Evolutionary conservation across 305 asterid species (phyloP), one percentile per base, ranked within the genome.

Genomic region (Coffea humblotiana): DNA sequence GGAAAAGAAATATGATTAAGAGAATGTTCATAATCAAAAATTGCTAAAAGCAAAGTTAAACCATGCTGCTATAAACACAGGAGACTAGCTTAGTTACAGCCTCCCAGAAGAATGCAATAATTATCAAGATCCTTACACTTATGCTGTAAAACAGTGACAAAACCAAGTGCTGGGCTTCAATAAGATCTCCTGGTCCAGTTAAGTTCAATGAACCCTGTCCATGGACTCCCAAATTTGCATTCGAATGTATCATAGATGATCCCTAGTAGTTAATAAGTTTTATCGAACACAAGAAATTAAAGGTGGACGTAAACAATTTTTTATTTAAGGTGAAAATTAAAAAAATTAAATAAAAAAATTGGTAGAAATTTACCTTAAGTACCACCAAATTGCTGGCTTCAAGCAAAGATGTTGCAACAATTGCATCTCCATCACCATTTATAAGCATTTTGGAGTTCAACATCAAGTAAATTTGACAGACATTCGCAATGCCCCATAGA

Each of bases 131-230:
- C 77, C 91, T 89, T 90, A 94, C 97, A 82, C 86, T 90, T 86
- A 94, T 93, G 81, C 91, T 91, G 85, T 90, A 91, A 87, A 93
- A 94, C 86, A 93, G 86, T 84, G 98, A 94, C 82, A 94, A 81
- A 85, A 94, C 95, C 88, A 94, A 90, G 84, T 85, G 97, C 77
- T 87, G 98, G 81, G 98, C 98, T 87, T 90, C 98, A 87, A 94
- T 91, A 84, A 90, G 82, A 90, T 91, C 94, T 84, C 98, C 98
- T 72, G 92, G 86, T 80, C 97, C 97, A 68, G 98, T 77, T 88
- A 94, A 87, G 89, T 94, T 94, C 92, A 94, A 87, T 37, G 97
- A 90, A 64, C 98, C 98, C 90, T 94, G 97, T 79, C 98, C 97
- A 78, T 91, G 94, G 83, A 94, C 89, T 86, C 95, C 97, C 91